Percentiles rank a stretch among this genome's conserved stretches.
phyloP scores from a whole-genome alignment of 179 eudicot genomes.

The Silene coronaria region DNA sequence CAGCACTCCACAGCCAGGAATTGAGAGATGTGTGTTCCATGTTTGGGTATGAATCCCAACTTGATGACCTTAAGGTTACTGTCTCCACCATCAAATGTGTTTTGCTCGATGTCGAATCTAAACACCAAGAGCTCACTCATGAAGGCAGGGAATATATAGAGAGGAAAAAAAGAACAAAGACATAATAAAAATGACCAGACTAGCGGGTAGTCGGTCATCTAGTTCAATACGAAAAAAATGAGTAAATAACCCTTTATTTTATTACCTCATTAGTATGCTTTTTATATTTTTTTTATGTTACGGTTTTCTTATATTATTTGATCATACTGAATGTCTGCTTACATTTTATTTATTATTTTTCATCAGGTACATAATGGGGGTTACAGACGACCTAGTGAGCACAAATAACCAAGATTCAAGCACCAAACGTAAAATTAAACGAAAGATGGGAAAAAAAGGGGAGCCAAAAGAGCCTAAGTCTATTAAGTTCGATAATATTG shows the following conservation, averaged over 20 bases:
- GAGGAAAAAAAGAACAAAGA: too few species aligned
- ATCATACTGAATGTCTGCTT: too few species aligned
- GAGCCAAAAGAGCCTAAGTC: not conserved
- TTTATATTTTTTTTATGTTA: too few species aligned
- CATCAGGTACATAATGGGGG: not conserved
- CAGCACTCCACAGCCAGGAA: conserved; percentile 13
- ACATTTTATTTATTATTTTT: too few species aligned
- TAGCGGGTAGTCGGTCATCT: too few species aligned
- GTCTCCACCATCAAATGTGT: conserved; percentile 22
- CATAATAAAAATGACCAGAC: too few species aligned
- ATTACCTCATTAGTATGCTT: too few species aligned
- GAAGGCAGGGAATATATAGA: conserved; percentile 13
- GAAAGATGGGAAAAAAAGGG: not conserved
- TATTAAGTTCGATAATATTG: not conserved
- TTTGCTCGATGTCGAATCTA: conserved; percentile 16
- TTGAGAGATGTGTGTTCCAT: conserved; percentile 9
- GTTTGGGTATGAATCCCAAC: conserved; percentile 11
- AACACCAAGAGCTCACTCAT: not conserved
- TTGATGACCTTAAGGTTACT: conserved; percentile 16
- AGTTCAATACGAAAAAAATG: too few species aligned
- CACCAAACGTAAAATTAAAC: not conserved
- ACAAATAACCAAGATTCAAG: not conserved
- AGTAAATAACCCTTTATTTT: too few species aligned
- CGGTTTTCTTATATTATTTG: too few species aligned
- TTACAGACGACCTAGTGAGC: not conserved